Evolutionary conservation across 139 green algal genomes (phyloP).

Genomic region (Ettlia oleoabundans): DNA sequence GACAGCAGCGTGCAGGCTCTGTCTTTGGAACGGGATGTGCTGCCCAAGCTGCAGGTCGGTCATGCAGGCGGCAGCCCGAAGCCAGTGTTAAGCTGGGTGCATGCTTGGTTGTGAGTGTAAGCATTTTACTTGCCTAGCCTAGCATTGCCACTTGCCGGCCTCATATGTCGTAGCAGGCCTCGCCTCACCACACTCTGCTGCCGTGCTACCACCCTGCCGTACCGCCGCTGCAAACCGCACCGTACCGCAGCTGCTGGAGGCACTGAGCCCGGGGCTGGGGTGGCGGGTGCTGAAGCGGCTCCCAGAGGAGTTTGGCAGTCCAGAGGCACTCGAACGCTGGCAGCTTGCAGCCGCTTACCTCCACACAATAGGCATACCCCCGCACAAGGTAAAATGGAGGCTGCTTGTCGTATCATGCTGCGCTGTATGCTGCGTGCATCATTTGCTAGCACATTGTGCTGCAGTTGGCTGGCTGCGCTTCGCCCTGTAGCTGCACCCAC

Average conservation of each 20-base stretch:
- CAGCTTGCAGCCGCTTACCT: constrained; percentile 38
- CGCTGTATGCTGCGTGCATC: no score
- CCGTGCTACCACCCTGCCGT: not conserved
- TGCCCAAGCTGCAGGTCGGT: constrained; percentile 41
- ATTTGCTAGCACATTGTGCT: no score
- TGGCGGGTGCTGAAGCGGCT: constrained; percentile 38
- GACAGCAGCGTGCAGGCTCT: not conserved
- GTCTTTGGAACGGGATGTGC: constrained; percentile 30
- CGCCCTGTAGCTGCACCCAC: no score
- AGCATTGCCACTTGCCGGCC: no score
- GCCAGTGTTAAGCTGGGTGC: no score
- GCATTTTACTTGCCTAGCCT: no score
- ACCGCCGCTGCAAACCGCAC: not conserved
- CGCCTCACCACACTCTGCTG: no score
- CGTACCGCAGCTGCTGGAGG: constrained; percentile 37
- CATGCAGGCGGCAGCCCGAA: not conserved
- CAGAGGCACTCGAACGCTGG: constrained; percentile 45
- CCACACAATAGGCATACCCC: constrained; percentile 20
- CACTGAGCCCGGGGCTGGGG: constrained; percentile 24
- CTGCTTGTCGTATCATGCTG: no score
- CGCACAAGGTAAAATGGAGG: not conserved
- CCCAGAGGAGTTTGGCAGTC: constrained; percentile 40
- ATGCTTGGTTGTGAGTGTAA: no score
- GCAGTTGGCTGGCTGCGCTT: no score
- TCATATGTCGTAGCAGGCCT: no score